These are phyloP conservation scores for Suhomyces sp. DNA, from an alignment of 805 yeast genomes.

Conservation along the genomic window DNA sequence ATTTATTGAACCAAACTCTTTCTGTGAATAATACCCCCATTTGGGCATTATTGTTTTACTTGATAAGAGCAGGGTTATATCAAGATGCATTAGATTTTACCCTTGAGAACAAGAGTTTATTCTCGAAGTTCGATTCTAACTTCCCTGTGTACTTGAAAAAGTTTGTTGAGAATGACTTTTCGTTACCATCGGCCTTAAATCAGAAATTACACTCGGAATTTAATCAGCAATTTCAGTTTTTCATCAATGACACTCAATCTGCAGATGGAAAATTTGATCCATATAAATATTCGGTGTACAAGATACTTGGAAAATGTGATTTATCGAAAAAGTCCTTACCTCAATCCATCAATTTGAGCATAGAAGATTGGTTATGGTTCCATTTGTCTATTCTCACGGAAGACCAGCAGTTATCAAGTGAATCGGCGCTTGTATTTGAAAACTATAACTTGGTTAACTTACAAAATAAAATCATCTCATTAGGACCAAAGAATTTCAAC, in stretches of 20 bases:
- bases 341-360: conserved; percentile 63
- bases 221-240: conserved; percentile 72
- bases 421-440: conserved; percentile 58
- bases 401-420: conserved; percentile 17
- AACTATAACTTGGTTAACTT: conserved; percentile 70
- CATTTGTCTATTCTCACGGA: conserved; percentile 77
- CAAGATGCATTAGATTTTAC: conserved; percentile 76
- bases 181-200: conserved; percentile 62
- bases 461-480: conserved; percentile 64
- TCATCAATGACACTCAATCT: conserved; percentile 38
- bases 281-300: conserved; percentile 84
- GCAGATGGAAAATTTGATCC: conserved; percentile 67
- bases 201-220: conserved; percentile 76
- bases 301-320: conserved; percentile 88
- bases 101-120: conserved; percentile 59
- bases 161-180: conserved; percentile 52
- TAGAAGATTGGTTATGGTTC: conserved; percentile 97
- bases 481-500: conserved; percentile 72
- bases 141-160: conserved; percentile 78
- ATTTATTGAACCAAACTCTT: conserved; percentile 26
- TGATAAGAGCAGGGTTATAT: conserved; percentile 78
- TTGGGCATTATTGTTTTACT: conserved; percentile 90
- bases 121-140: conserved; percentile 80
- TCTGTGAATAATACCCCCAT: conserved; percentile 78
- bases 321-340: conserved; percentile 65